Percentiles rank a stretch among this genome's conserved stretches.
Evolutionary conservation across 116 monocot species (phyloP).

Genomic region (Zostera marina): DNA sequence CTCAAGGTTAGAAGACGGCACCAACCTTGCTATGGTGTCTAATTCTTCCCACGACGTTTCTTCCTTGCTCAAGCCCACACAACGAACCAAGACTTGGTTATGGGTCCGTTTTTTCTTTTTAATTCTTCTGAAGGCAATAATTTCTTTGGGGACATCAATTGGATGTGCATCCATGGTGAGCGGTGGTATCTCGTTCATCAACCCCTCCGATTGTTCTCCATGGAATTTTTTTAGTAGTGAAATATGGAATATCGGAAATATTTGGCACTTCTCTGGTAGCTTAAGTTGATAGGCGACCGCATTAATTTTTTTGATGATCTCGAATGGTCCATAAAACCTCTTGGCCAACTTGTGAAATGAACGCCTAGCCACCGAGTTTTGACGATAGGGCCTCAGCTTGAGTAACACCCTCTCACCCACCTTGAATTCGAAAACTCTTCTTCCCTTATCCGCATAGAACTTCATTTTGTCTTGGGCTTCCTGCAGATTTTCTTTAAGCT

Average conservation of each 20-base stretch:
- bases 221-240: neutral
- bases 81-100: no score
- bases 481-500: neutral
- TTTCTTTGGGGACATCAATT: no score
- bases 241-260: neutral
- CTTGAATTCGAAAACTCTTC: neutral
- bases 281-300: neutral
- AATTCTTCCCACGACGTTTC: no score
- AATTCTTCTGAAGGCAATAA: no score
- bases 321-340: neutral
- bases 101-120: no score
- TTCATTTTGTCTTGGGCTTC: neutral
- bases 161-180: no score
- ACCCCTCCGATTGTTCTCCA: no score
- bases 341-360: neutral
- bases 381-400: neutral
- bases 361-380: neutral
- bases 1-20: no score
- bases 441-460: neutral
- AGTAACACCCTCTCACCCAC: neutral
- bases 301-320: neutral
- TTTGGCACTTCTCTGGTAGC: neutral
- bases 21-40: no score
- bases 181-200: no score
- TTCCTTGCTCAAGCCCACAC: no score